phyloP scores from a whole-genome alignment of 345 rosid genomes.

The Citrus inodora region DNA sequence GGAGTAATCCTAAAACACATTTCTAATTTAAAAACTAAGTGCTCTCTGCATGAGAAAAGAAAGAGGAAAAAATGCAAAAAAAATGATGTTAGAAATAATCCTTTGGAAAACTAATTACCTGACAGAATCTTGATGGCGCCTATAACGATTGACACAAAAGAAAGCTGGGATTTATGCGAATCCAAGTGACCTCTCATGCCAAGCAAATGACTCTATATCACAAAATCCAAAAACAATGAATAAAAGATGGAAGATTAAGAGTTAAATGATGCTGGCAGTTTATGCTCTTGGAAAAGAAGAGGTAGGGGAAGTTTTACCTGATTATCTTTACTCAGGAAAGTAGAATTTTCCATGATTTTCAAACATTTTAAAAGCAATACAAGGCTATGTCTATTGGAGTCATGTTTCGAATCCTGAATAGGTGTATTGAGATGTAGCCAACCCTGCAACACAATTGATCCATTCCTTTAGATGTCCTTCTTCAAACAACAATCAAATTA shows the following conservation, averaged over 20 bases:
- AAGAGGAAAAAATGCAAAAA: background rate
- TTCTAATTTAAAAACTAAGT: background rate
- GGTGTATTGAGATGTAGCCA: constrained; percentile 32
- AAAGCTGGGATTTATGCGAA: constrained; percentile 37
- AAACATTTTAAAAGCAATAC: constrained; percentile 70
- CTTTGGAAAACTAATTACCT: constrained; percentile 36
- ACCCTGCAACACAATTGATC: constrained; percentile 38
- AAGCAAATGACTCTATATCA: constrained; percentile 75
- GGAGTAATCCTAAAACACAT: background rate
- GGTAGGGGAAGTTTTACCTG: constrained; percentile 45
- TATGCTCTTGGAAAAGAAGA: background rate
- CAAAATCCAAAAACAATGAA: background rate
- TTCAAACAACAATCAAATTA: background rate
- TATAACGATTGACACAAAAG: constrained; percentile 56
- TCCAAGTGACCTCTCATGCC: constrained; percentile 51
- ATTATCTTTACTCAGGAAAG: constrained; percentile 80
- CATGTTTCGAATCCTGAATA: constrained; percentile 39
- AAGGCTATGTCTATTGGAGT: constrained; percentile 39
- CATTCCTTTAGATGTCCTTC: constrained; percentile 5
- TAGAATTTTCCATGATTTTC: constrained; percentile 97
- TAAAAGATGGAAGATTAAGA: constrained; percentile 5
- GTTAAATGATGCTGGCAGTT: background rate
- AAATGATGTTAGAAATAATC: background rate
- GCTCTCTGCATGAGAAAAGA: background rate
- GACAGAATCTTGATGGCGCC: constrained; percentile 72